Conservation (phyloP, 768 basidiomycete genomes). For the Tricholoma saponaceum region DNA sequence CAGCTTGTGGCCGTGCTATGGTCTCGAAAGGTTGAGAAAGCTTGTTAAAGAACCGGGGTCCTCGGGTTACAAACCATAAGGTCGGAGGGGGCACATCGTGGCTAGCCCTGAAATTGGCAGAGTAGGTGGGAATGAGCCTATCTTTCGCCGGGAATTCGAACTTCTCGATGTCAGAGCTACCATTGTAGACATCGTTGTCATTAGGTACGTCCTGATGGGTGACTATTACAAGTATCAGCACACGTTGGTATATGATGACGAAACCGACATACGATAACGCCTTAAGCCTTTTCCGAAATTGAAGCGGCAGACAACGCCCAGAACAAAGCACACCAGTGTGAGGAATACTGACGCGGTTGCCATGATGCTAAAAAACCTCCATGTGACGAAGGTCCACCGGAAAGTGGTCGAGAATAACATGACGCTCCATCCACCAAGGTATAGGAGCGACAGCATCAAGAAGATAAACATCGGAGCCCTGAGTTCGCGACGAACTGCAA, state of each 20-base stretch:
- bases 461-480: slow-evolving; percentile 59
- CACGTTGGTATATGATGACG: neutral
- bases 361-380: slow-evolving; percentile 72
- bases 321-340: slow-evolving; percentile 46
- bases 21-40: slow-evolving; percentile 38
- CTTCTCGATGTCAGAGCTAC: slow-evolving; percentile 50
- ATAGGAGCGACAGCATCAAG: slow-evolving; percentile 53
- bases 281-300: slow-evolving; percentile 78
- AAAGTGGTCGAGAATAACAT: slow-evolving; percentile 74
- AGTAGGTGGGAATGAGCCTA: slow-evolving; percentile 52
- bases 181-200: slow-evolving; percentile 24
- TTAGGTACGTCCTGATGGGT: slow-evolving; percentile 45
- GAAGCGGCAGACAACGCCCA: slow-evolving; percentile 63
- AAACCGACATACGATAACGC: slow-evolving; percentile 50
- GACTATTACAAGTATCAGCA: slow-evolving; percentile 23
- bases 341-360: slow-evolving; percentile 54
- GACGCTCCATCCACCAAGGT: slow-evolving; percentile 64
- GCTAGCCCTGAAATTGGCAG: slow-evolving; percentile 32
- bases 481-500: slow-evolving; percentile 65
- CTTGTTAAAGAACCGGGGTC: slow-evolving; percentile 45
- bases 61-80: slow-evolving; percentile 37
- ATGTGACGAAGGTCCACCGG: slow-evolving; percentile 71
- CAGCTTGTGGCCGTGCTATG: slow-evolving; percentile 29
- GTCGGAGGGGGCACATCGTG: slow-evolving; percentile 31
- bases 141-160: slow-evolving; percentile 57